Conservation (phyloP, 345 rosid species). For the Eucalyptus cloeziana region DNA sequence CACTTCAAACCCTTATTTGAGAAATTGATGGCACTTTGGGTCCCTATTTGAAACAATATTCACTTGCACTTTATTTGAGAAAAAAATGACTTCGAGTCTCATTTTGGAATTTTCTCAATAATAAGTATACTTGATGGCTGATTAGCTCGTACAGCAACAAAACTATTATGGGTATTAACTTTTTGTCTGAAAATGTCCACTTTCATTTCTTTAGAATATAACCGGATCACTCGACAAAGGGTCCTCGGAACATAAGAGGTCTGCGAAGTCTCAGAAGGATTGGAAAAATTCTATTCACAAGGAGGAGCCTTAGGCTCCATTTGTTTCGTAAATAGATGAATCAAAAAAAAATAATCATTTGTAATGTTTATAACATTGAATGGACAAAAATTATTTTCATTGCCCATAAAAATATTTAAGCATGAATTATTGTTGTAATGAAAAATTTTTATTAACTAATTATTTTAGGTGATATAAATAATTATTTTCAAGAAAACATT, state of each 20-base stretch:
- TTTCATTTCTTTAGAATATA: not conserved
- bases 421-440: too few species aligned
- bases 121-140: not conserved
- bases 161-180: not conserved
- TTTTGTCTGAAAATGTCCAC: not conserved
- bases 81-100: too few species aligned
- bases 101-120: too few species aligned
- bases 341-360: too few species aligned
- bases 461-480: fast-evolving
- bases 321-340: fast-evolving
- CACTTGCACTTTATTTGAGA: too few species aligned
- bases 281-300: not conserved
- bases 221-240: not conserved
- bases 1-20: too few species aligned
- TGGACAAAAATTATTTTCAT: too few species aligned
- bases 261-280: not conserved
- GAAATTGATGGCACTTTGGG: too few species aligned
- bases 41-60: too few species aligned
- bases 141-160: not conserved
- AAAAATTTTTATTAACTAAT: too few species aligned
- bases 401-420: fast-evolving
- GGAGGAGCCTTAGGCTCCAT: not conserved
- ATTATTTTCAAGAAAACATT: too few species aligned
- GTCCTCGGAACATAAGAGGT: not conserved
- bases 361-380: too few species aligned